Evolutionary conservation across 164 flowering plant genomes (phyloP), one percentile per base, ranked within the genome.

Genomic region (Annona squamosa): DNA sequence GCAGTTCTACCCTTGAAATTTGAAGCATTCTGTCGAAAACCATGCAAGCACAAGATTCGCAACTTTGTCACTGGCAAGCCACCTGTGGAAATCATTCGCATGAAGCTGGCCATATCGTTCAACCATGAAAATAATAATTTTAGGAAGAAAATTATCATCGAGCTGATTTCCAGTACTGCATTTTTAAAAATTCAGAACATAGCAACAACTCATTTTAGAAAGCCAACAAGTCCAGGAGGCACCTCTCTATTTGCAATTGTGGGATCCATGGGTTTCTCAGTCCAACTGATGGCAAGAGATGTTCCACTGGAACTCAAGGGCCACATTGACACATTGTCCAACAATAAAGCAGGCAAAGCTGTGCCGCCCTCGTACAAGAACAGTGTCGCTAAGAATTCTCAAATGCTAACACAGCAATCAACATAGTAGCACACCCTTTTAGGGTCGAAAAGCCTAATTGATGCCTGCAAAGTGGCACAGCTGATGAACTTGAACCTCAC

Each of bases 1-100:
- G 90, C 89, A 3, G 91, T 89, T 83, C 99, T 83, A 79, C 99
- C 99, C 77, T 87, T 90, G 78, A 95, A 93, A 74, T 88, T 77
- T 66, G 94, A 90, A n/a, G 97, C 94, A 83, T 87, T 95, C 80
- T 95, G 97, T 74, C 99, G 85, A 80, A 95, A 95, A 41, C 99
- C 99, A 77, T 95, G 99, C 86, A 95, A 84, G 83, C 98, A 93
- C 56, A 95, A 75, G 75, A 95, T 88, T 78, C 89, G 84, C 70
- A 95, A 86, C 77, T 91, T 91, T 79, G 84, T 84, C n/a, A 77
- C 73, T 71, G 85, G 68, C 65, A 71, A 75, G 46, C 67, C 19
- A 75, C 77, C 87, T 83, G 84, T 59, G 16, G 72, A 47, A 63
- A 52, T 17, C 46, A 79, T 9, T 16, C 13, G 59, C 59, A 52